Percentiles rank a stretch among this genome's conserved stretches.
Conservation (phyloP, 805 yeast genomes). For the Kurtzmaniella fragi region DNA sequence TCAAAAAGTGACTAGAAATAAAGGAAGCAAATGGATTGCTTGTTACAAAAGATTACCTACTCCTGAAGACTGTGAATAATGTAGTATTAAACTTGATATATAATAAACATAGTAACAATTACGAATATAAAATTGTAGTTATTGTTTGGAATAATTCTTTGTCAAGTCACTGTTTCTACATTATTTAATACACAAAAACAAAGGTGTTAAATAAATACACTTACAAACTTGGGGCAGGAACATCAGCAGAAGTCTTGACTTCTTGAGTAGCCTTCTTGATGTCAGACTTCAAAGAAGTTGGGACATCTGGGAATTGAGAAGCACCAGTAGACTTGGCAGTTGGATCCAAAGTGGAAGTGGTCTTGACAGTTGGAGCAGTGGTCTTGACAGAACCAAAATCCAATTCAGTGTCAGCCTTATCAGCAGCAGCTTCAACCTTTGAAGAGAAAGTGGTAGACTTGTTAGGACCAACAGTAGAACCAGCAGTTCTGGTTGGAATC, state of each 20-base stretch:
- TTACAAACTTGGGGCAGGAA: conserved; percentile 4
- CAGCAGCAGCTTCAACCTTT: conserved; percentile 13
- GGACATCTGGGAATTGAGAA: conserved; percentile 39
- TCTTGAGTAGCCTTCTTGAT: neutral
- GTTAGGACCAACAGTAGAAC: conserved; percentile 52
- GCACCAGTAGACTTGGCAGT: conserved; percentile 30
- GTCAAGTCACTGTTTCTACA: neutral
- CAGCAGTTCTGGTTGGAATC: conserved; percentile 65
- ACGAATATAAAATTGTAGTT: too few species aligned
- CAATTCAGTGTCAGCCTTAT: conserved; percentile 6
- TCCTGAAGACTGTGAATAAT: conserved; percentile 35
- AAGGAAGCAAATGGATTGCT: conserved; percentile 83
- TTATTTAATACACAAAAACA: neutral
- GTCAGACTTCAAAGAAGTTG: conserved; percentile 14
- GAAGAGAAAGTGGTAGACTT: conserved; percentile 12
- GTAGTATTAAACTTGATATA: neutral
- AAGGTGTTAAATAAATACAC: neutral
- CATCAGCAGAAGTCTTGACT: neutral
- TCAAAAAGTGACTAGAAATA: conserved; percentile 87
- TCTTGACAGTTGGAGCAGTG: conserved; percentile 9
- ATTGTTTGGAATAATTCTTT: too few species aligned
- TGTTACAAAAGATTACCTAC: conserved; percentile 74
- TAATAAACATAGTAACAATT: neutral
- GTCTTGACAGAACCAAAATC: conserved; percentile 4
- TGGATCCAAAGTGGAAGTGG: conserved; percentile 14